phyloP scores from a whole-genome alignment of 805 yeast genomes.

The Trichomonascus vanleenenianus region DNA sequence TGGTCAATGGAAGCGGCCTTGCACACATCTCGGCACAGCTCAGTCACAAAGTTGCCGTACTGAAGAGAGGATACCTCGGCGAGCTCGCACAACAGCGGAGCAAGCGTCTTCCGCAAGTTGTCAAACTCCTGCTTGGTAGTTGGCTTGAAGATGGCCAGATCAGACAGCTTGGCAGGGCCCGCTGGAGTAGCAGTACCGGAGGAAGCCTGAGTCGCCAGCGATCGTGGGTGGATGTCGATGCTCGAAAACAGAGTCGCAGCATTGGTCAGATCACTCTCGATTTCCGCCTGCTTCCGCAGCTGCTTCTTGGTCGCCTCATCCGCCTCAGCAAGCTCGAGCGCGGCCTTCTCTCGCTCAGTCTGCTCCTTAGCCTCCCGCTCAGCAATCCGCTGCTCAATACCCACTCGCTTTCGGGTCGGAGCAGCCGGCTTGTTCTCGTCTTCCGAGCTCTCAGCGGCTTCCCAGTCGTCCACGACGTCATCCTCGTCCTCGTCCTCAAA shows the following conservation, averaged over 20 bases:
- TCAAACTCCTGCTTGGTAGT: conserved; percentile 73
- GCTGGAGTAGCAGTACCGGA: conserved; percentile 33
- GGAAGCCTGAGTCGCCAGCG: conserved; percentile 39
- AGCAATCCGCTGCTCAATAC: conserved; percentile 33
- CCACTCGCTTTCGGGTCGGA: conserved; percentile 38
- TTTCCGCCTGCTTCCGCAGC: conserved; percentile 69
- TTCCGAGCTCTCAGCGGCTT: conserved; percentile 58
- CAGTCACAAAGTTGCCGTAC: conserved; percentile 74
- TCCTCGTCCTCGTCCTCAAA: conserved; percentile 60
- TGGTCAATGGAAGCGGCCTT: conserved; percentile 77
- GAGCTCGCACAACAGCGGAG: conserved; percentile 51
- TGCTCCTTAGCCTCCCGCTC: conserved; percentile 35
- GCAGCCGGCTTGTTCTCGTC: conserved; percentile 39
- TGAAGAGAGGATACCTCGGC: conserved; percentile 55
- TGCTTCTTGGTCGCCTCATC: conserved; percentile 72
- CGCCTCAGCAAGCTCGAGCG: conserved; percentile 37
- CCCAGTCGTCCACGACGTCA: conserved; percentile 92
- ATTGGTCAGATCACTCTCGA: conserved; percentile 79
- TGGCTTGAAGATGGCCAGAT: conserved; percentile 66
- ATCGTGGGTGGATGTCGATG: conserved; percentile 29
- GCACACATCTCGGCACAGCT: conserved; percentile 75
- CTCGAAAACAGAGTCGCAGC: conserved; percentile 91
- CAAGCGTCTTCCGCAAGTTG: conserved; percentile 64
- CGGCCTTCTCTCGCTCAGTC: conserved; percentile 41
- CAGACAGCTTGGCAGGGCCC: conserved; percentile 30